Conservation (phyloP, 139 green algal species). For the Closterium sp. region DNA sequence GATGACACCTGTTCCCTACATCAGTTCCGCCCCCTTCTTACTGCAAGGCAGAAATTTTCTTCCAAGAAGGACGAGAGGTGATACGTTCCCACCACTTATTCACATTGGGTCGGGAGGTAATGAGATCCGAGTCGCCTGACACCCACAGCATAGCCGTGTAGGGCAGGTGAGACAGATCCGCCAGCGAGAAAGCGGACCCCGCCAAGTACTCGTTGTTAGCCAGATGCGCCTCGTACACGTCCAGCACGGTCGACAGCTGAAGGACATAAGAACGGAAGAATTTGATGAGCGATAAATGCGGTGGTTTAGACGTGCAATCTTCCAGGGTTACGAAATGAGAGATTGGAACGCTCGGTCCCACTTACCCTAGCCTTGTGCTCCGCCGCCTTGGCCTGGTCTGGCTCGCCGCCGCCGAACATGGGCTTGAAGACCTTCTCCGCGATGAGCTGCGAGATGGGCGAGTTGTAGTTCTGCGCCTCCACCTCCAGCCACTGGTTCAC, state of each 20-base stretch:
- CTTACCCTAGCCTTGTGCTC: background rate
- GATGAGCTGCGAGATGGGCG: background rate
- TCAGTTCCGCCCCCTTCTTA: no score
- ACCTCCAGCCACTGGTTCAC: slow-evolving; percentile 1
- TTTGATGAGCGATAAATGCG: no score
- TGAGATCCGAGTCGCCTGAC: background rate
- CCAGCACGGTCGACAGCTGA: slow-evolving; percentile 2
- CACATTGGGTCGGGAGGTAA: slow-evolving; percentile 15
- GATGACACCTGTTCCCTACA: no score
- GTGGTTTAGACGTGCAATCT: no score
- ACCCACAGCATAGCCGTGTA: slow-evolving; percentile 11
- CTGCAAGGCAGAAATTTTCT: background rate
- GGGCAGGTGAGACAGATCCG: slow-evolving; percentile 40
- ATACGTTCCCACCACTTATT: slow-evolving; percentile 20
- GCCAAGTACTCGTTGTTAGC: slow-evolving; percentile 47
- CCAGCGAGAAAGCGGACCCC: slow-evolving; percentile 29
- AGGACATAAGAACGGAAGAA: no score
- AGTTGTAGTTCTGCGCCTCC: no score
- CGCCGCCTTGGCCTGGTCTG: background rate
- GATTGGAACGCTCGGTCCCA: no score
- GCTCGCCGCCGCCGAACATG: background rate
- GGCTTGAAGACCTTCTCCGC: background rate
- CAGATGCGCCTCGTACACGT: slow-evolving; percentile 22
- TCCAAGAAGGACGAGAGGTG: slow-evolving; percentile 9
- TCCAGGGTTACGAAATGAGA: no score